phyloP scores from a whole-genome alignment of 192 early-diverging fungal species.

The Umbelopsis vinacea region DNA sequence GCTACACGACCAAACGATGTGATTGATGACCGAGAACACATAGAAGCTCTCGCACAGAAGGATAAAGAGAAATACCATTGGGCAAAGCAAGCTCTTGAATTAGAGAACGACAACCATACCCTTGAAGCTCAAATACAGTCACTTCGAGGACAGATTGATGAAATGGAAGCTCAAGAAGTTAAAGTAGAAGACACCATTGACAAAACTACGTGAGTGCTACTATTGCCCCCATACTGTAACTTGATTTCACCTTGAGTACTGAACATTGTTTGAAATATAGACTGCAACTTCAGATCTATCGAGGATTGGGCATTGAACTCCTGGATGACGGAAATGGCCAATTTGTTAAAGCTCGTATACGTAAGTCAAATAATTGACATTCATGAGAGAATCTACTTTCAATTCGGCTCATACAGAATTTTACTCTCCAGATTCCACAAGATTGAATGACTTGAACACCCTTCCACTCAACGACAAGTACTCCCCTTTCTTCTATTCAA shows the following conservation, averaged over 20 bases:
- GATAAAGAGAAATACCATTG: constrained; percentile 18
- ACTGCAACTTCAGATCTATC: constrained; percentile 40
- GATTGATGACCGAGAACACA: constrained; percentile 3
- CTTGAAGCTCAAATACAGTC: constrained; percentile 4
- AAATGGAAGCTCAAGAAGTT: constrained; percentile 1
- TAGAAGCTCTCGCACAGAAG: background rate
- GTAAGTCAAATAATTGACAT: constrained; percentile 29
- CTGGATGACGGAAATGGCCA: constrained; percentile 40
- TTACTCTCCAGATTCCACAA: background rate
- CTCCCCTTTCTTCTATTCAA: constrained; percentile 25
- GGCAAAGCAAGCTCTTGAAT: constrained; percentile 17
- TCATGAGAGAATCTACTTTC: no score
- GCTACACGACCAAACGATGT: constrained; percentile 8
- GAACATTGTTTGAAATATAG: constrained; percentile 11
- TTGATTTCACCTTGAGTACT: background rate
- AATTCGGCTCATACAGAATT: background rate
- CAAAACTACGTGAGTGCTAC: constrained; percentile 6
- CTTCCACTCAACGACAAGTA: constrained; percentile 25
- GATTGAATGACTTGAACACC: constrained; percentile 17
- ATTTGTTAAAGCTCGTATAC: constrained; percentile 40
- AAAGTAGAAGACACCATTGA: constrained; percentile 20
- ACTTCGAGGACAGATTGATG: constrained; percentile 4
- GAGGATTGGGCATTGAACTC: constrained; percentile 46
- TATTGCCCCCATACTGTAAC: background rate
- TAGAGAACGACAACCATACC: constrained; percentile 6